Conservation (phyloP, 495 filamentous ascomycete genomes). For the Penicillium robsamsonii region DNA sequence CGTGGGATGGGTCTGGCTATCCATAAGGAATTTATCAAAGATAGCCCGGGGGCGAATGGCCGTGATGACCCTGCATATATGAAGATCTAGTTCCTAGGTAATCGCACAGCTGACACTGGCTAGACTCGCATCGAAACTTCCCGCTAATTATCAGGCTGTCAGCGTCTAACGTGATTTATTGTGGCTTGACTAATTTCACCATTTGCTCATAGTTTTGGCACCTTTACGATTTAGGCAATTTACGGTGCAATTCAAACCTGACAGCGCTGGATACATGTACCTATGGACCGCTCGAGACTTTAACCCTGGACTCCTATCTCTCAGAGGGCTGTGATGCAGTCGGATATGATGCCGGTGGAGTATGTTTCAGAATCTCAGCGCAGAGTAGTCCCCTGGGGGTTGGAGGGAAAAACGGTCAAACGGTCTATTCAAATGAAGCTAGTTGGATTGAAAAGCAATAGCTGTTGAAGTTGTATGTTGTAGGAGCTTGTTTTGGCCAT, state of each 20-base stretch:
- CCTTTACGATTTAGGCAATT: constrained; percentile 1
- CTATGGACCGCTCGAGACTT: neutral
- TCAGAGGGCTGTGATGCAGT: neutral
- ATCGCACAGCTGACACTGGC: neutral
- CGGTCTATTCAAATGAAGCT: neutral
- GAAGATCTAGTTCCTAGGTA: neutral
- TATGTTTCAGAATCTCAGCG: neutral
- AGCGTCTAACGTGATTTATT: neutral
- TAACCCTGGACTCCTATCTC: neutral
- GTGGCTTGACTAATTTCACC: neutral
- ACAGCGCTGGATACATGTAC: neutral
- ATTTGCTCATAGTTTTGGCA: neutral
- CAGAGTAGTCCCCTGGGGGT: neutral
- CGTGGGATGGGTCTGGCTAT: neutral
- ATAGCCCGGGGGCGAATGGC: neutral
- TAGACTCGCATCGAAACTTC: neutral
- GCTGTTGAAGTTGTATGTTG: neutral
- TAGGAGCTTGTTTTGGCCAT: too few relatives aligned
- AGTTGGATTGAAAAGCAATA: neutral
- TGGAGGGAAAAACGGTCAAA: neutral
- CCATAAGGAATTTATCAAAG: neutral
- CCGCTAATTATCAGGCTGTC: neutral
- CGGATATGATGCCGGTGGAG: constrained; percentile 1
- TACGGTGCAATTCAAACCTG: neutral
- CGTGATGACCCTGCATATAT: constrained; percentile 2